phyloP scores from a whole-genome alignment of 768 basidiomycete genomes.

The Suillus subaureus region DNA sequence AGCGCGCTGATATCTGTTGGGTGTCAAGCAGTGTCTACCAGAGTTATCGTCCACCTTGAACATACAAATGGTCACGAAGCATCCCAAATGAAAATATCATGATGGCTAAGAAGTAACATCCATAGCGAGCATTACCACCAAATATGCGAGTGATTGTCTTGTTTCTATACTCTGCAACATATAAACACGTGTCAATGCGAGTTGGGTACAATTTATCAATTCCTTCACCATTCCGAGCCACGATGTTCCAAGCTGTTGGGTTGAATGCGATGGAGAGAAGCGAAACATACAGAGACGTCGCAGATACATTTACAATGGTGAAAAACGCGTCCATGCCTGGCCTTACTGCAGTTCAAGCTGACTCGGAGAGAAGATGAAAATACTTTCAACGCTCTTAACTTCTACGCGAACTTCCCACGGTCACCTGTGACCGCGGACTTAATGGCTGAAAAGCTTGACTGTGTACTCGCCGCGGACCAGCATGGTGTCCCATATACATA shows the following conservation, averaged over 20 bases:
- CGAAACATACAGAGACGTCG: slow-evolving; percentile 66
- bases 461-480: too few species aligned
- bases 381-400: not conserved
- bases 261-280: slow-evolving; percentile 84
- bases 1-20: slow-evolving; percentile 70
- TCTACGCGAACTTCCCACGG: not conserved
- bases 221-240: slow-evolving; percentile 83
- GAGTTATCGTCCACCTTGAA: slow-evolving; percentile 16
- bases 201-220: not conserved
- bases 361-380: slow-evolving; percentile 6
- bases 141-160: slow-evolving; percentile 86
- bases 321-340: slow-evolving; percentile 30
- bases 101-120: slow-evolving; percentile 86
- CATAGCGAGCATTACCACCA: slow-evolving; percentile 68
- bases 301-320: slow-evolving; percentile 55
- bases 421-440: not conserved
- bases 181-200: not conserved
- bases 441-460: too few species aligned
- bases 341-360: not conserved
- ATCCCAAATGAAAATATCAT: slow-evolving; percentile 87
- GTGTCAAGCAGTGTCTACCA: slow-evolving; percentile 1
- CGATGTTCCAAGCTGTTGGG: slow-evolving; percentile 94
- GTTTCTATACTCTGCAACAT: slow-evolving; percentile 67
- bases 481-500: too few species aligned
- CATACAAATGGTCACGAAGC: slow-evolving; percentile 83